Evolutionary conservation across 805 yeast genomes (phyloP), one percentile per base, ranked within the genome.

Genomic region (Barnettozyma californica): DNA sequence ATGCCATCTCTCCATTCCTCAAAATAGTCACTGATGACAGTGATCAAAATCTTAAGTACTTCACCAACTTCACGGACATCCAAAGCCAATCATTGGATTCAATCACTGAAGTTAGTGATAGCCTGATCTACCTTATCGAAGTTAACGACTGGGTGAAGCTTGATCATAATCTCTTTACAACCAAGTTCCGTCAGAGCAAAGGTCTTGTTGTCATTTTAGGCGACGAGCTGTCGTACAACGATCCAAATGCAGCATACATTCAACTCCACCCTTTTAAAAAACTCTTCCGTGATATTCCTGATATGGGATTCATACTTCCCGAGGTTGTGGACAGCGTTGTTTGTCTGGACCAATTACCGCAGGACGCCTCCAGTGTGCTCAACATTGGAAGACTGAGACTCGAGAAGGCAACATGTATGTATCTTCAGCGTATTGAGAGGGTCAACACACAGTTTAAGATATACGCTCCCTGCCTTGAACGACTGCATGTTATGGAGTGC

Each of bases 171-270:
- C 13, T 13, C 9, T 42, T 42, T 13, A n/a, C 19, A 5, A 8
- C 26, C 14, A 29, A 16, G 19, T 33, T 42, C 20, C 29, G 29
- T 14, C 33, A 42, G n/a, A 19, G 23, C 16, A 31, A 42, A 19
- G 45, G 45, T 31, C 26, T 42, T 31, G n/a, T 42, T 3, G 45
- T 33, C 14, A 23, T 42, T 21, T 13, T 42, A 5, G 38, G 38
- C 19, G 26, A 18, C 18, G 13, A 18, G 26, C 33, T 42, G 9
- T 23, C 37, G 8, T 42, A 19, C 20, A 18, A 13, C 14, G 29
- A 42, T 19, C 16, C 38, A 4, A 18, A 31, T 9, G 8, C 19
- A 7, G 9, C 37, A n/a, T 23, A 14, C 14, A 18, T 9, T 33
- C 14, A 21, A 19, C 16, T 27, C 13, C 35, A 25, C 34, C 43